phyloP scores from a whole-genome alignment of 139 green algal species.

The Chlamydomonas incerta region DNA sequence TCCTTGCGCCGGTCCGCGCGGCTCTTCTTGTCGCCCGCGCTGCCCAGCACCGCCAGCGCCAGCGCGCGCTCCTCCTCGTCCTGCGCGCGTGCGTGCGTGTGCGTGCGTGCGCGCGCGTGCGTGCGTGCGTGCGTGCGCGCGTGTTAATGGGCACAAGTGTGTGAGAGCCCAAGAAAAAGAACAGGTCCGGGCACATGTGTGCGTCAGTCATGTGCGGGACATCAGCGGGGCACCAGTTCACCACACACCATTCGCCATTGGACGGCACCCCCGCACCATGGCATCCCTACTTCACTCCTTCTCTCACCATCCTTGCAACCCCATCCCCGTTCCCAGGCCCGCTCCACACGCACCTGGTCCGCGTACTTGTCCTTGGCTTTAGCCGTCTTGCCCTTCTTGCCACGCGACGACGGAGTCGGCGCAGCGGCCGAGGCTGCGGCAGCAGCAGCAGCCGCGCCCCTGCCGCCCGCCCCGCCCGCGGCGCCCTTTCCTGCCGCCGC shows the following conservation, averaged over 20 bases:
- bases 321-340: too few species aligned
- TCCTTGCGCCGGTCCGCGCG: constrained; percentile 66
- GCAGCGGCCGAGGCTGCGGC: constrained; percentile 29
- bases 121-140: constrained; percentile 16
- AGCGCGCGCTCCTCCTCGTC: constrained; percentile 93
- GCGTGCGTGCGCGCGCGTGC: neutral
- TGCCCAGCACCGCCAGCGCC: constrained; percentile 59
- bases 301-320: too few species aligned
- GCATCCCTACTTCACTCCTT: too few species aligned
- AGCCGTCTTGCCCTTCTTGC: constrained; percentile 87
- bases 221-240: too few species aligned
- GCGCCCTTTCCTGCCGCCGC: neutral
- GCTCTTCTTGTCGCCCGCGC: constrained; percentile 76
- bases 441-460: neutral
- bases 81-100: constrained; percentile 44
- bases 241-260: too few species aligned
- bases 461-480: constrained; percentile 21
- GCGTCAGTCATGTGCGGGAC: too few species aligned
- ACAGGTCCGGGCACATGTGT: too few species aligned
- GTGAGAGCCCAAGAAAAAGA: too few species aligned
- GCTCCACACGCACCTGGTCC: constrained; percentile 63
- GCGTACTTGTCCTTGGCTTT: constrained; percentile 84
- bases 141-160: neutral
- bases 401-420: constrained; percentile 52
- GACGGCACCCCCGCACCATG: too few species aligned